Base-by-base conservation (phyloP, 495 filamentous ascomycete genomes). In the Lasiosphaeria ovina region DNA sequence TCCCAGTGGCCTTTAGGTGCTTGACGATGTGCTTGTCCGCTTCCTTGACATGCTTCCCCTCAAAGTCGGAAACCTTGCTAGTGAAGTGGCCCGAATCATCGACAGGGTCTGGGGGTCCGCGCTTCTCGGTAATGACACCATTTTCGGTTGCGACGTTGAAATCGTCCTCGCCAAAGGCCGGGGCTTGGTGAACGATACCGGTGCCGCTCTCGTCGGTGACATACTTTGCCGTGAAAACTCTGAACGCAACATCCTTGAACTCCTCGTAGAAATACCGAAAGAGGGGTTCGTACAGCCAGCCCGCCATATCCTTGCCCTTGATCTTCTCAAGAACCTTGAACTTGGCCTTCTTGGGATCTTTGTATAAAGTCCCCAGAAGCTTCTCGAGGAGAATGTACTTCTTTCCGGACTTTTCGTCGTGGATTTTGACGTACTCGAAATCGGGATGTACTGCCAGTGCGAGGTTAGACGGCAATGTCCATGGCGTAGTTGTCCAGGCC, bases 1-100 rank as follows among this genome's bases (percentile, higher is more conserved):
- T 86, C 24, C 89, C 91, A 38, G 80, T 86, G 42, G 81, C 85
- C 76, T 93, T 96, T 31, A 98, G 79, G 66, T 93, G 74, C 73
- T 95, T 96, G 72, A 97, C 93, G 77, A 98, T 98, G 54, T 83
- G 85, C 78, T 92, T 97, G 70, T 98, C 94, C 10, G 94, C 94
- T 53, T 87, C 86, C 79, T 98, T 98, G 61, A 98, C 95, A 69
- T 97, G 83, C 70, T 93, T 87, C 0, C 94, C 94, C 3, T 76
- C 87, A 64, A 97, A 98, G 60, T 98, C 91, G 10, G 81, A 76
- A 10, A 98, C 87, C 72, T 90, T 87, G 32, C 79, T 74, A 0
- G 90, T 97, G 74, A 92, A 98, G 64, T 80, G 78, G 54, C 94
- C 94, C 49, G 81, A 81, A 3, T 92, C 89, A 66, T 96, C 87